A percentile compares a stretch with the other conserved stretches of the same genome.
Conservation (phyloP, 805 yeast genomes). For the Saturnispora besseyi region DNA sequence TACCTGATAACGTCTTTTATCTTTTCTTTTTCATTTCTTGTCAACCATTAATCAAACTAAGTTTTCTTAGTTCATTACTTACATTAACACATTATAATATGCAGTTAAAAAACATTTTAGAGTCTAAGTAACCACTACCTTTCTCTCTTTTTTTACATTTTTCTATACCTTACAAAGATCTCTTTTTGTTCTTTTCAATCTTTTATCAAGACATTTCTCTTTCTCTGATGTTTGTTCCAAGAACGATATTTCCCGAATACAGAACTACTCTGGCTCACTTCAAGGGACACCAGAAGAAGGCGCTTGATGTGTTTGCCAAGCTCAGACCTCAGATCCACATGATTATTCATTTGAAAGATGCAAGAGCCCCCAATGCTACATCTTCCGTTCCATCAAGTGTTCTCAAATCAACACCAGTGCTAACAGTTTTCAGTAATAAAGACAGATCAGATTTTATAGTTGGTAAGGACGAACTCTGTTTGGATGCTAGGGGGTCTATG, state of each 20-base stretch:
- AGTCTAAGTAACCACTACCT: no score
- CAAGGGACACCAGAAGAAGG: slow-evolving; percentile 85
- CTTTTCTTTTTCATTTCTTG: no score
- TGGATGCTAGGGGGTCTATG: slow-evolving; percentile 35
- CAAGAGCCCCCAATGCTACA: slow-evolving; percentile 82
- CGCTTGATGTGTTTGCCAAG: slow-evolving; percentile 55
- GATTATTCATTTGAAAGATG: slow-evolving; percentile 77
- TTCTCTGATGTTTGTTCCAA: slow-evolving; percentile 44
- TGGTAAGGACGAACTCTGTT: not conserved
- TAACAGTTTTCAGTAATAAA: slow-evolving; percentile 57
- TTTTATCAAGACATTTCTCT: not conserved
- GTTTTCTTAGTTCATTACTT: no score
- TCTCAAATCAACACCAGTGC: slow-evolving; percentile 2
- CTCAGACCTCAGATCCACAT: slow-evolving; percentile 75
- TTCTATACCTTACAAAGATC: no score
- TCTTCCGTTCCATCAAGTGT: slow-evolving; percentile 10
- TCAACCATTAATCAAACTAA: no score
- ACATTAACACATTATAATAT: no score
- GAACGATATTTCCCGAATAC: slow-evolving; percentile 65
- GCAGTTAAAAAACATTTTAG: no score
- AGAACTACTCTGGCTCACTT: slow-evolving; percentile 66
- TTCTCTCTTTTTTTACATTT: no score
- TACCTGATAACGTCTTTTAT: no score
- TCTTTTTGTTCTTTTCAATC: not conserved
- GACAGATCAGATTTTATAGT: slow-evolving; percentile 39